Evolutionary conservation across 1,139 yeast species (phyloP), one percentile per base, ranked within the genome.

Genomic region (Wickerhamomyces sp.): DNA sequence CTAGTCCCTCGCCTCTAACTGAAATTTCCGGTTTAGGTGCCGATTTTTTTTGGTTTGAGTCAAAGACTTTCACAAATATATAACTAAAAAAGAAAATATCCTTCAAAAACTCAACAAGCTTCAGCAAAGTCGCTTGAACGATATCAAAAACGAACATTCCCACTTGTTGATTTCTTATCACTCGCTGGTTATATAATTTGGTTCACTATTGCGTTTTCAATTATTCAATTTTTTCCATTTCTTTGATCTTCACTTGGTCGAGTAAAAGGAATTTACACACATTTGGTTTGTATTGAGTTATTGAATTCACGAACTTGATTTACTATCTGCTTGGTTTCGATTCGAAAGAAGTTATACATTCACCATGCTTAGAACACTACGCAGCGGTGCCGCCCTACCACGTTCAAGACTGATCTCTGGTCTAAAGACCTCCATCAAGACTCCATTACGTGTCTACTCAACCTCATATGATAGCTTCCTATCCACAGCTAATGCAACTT

Each of bases 401-500:
- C 56, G 58, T 37, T 17, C 53, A 22, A 50, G 53, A 40, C 35
- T 45, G 12, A 33, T 44, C 31, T 36, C 41, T 28, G 33, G 47
- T 29, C 38, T 48, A 24, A 40, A 38, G 40, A 22, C 43, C 18
- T 36, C 36, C 25, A 36, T 44, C 26, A 20, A 37, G n/a, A 50
- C 54, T 38, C 41, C 46, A 28, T 46, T 38, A 10, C 52, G 55
- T 38, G 44, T 44, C 29, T 49, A 46, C 35, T 48, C 57, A 29
- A 37, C 49, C 18, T 37, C 52, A 10, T 38, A 42, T 14, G 97
- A 90, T 65, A 74, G 80, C 36, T 92, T 92, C 64, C 68, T 90
- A 55, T 88, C 85, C 55, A 79, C 95, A 41, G 80, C 81, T 61
- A 87, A 87, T 64, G 95, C 96, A 51, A 81, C 81, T 58, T 92